Conservation (phyloP, 495 filamentous ascomycete species). For the Pseudoneurospora amorphoporcata region DNA sequence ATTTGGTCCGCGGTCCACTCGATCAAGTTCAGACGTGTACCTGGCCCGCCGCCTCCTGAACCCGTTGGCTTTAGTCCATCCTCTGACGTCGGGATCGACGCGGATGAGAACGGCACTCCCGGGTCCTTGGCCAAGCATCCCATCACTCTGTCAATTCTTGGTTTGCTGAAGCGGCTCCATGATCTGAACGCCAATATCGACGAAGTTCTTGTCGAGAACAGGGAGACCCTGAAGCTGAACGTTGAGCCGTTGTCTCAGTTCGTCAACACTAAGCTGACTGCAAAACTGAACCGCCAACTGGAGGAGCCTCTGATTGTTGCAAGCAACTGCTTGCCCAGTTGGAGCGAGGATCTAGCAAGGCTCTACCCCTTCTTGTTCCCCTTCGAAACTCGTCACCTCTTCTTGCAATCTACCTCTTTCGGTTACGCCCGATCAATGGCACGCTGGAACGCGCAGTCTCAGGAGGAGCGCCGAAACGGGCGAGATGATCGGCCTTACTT, state of each 20-base stretch:
- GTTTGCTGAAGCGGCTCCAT: conserved; percentile 82
- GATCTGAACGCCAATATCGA: conserved; percentile 91
- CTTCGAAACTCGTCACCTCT: conserved; percentile 95
- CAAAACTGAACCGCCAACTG: conserved; percentile 94
- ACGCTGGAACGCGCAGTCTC: conserved; percentile 82
- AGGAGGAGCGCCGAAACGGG: conserved; percentile 72
- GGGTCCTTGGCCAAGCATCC: conserved; percentile 76
- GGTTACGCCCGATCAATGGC: conserved; percentile 97
- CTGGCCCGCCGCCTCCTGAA: conserved; percentile 81
- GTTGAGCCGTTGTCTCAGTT: conserved; percentile 85
- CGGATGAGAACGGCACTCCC: conserved; percentile 52
- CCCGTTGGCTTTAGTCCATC: conserved; percentile 51
- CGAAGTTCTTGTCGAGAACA: conserved; percentile 87
- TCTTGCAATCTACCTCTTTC: conserved; percentile 95
- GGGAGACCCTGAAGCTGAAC: conserved; percentile 57
- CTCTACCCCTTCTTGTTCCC: conserved; percentile 98
- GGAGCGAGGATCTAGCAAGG: conserved; percentile 95
- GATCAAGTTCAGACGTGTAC: conserved; percentile 80
- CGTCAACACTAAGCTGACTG: conserved; percentile 97
- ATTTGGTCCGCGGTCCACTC: conserved; percentile 86
- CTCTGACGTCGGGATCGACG: conserved; percentile 34
- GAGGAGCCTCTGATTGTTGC: conserved; percentile 98
- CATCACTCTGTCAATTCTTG: conserved; percentile 76
- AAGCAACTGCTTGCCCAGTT: conserved; percentile 89
- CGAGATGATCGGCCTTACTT: conserved; percentile 86